phyloP scores from a whole-genome alignment of 257 asterid genomes.

The Penstemon barbatus region DNA sequence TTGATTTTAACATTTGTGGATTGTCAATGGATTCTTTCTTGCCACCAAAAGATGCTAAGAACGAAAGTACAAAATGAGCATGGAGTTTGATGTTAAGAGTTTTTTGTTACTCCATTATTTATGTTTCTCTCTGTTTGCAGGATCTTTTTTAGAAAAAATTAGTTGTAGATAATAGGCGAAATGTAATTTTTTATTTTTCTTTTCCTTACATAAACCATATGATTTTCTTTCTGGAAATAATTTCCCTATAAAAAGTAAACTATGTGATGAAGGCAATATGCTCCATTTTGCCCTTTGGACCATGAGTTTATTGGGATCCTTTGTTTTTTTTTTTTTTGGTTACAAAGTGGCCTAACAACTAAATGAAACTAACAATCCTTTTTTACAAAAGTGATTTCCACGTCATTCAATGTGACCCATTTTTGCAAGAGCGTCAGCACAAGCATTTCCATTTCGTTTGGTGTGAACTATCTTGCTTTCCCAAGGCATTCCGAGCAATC shows the following conservation, averaged over 20 bases:
- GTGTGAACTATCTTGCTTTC: no score
- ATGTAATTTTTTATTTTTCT: neutral
- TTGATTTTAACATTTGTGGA: slow-evolving; percentile 79
- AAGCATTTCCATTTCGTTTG: no score
- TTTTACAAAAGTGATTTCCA: no score
- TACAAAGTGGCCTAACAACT: no score
- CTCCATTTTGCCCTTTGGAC: neutral
- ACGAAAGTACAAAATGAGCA: slow-evolving; percentile 42
- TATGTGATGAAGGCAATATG: neutral
- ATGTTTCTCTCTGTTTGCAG: neutral
- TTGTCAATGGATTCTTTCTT: slow-evolving; percentile 68
- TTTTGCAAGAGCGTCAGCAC: no score
- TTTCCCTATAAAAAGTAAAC: neutral
- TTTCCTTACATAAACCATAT: neutral
- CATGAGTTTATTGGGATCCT: neutral
- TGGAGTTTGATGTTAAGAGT: slow-evolving; percentile 26
- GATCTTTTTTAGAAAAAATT: neutral
- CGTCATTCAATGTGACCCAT: no score
- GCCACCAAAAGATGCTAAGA: slow-evolving; percentile 67
- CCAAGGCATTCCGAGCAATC: no score
- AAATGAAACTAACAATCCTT: no score
- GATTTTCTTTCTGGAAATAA: neutral
- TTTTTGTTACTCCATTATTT: neutral
- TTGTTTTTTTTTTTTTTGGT: no score
- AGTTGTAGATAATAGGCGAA: neutral